These are phyloP conservation scores for Melocanna baccifera DNA, from an alignment of 176 grass and related monocot species.

Conservation along the genomic window DNA sequence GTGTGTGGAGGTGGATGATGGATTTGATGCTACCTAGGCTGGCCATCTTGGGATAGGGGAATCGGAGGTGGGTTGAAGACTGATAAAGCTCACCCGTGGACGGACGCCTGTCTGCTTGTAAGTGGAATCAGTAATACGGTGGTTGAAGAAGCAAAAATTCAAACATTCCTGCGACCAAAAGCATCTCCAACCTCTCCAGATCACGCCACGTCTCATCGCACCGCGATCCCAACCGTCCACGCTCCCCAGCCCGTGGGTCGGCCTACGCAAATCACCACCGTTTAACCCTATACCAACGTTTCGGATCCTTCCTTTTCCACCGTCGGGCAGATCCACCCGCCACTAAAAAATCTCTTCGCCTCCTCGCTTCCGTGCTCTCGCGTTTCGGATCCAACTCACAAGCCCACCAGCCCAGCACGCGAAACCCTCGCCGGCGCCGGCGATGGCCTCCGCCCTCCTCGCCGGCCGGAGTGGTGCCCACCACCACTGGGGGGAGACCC, in stretches of 20 bases:
- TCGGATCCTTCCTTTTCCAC: background rate
- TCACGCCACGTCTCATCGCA: background rate
- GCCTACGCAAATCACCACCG: background rate
- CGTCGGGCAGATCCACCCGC: background rate
- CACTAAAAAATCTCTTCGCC: background rate
- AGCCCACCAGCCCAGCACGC: slow-evolving; percentile 3
- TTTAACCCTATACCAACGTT: background rate
- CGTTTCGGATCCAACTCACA: slow-evolving; percentile 35
- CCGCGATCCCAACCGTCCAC: background rate
- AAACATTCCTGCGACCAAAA: background rate
- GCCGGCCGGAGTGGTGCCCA: slow-evolving; percentile 49
- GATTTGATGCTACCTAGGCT: too few species aligned
- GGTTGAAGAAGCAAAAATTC: too few species aligned
- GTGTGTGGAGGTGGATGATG: too few species aligned
- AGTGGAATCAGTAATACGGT: too few species aligned
- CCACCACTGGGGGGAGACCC: slow-evolving; percentile 47
- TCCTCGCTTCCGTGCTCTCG: background rate
- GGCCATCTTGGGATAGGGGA: too few species aligned
- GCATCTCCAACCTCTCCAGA: background rate
- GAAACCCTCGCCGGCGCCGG: slow-evolving; percentile 37
- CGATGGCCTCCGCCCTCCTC: slow-evolving; percentile 77
- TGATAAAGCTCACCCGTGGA: too few species aligned
- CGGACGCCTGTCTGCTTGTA: too few species aligned
- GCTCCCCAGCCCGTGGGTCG: background rate
- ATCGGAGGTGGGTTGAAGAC: too few species aligned